Base-by-base conservation (phyloP, 176 grass and related monocot genomes). In the Rhynchospora breviuscula region DNA sequence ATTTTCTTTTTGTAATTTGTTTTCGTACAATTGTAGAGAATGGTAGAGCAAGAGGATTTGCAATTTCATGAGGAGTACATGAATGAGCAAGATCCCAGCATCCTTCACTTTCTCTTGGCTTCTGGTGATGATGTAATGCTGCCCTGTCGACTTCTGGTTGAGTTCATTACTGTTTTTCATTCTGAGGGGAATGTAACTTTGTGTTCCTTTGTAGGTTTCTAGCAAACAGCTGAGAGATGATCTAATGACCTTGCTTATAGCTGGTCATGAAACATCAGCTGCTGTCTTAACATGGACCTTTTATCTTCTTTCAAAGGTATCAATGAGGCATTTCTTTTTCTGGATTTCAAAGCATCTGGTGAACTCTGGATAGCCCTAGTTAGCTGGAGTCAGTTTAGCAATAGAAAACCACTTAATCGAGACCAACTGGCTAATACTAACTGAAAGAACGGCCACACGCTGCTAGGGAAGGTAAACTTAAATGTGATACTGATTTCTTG, bases 171-270 rank as follows among this genome's bases (percentile, higher is more conserved):
- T 9, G 26, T 77, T 77, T 54, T 77, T 66, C 69, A 12, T 77
- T 77, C 13, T 49, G 48, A 29, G 72, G 23, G 54, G 22, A 56
- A 56, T 56, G 11, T 77, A 56, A 85, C 59, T 29, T 85, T 86
- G 78, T 47, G 26, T 72, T 81, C 62, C 73, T 70, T 17, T 21
- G 43, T 90, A 98, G 96, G 93, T 98, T 29, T 91, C 96, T 56
- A 98, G 96, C 89, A 98, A 95, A 80, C 96, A 98, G 79, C 86
- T 98, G 43, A 91, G 96, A 52, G 96, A 98, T 81, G 96, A 98
- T 89, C 64, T 95, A 78, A 98, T 98, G 96, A 95, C 96, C 40
- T 83, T 98, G 89, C 96, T 98, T 71, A 95, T 98, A 81, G 93
- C 93, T 62, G 96, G 96, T 61, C 96, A 95, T 75, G 96, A 98